Conservation (phyloP, 1,139 yeast genomes). For the Kodamaea sp. region DNA sequence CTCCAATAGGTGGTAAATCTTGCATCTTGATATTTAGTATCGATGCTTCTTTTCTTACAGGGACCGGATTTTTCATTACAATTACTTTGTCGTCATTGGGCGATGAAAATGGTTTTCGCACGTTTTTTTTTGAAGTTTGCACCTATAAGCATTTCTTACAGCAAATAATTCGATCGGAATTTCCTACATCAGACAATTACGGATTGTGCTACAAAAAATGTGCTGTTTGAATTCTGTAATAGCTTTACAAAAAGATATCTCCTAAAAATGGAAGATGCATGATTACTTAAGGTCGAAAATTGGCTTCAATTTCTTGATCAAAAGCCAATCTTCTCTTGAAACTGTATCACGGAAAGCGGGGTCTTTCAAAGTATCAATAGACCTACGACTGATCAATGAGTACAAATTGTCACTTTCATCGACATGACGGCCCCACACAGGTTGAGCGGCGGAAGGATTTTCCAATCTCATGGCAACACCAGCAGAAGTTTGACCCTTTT, state of each 20-base stretch:
- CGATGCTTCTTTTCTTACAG: neutral
- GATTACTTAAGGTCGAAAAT: constrained; percentile 70
- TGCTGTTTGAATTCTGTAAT: too few relatives aligned
- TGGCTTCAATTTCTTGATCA: constrained; percentile 85
- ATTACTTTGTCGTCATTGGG: constrained; percentile 13
- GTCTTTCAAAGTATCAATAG: constrained; percentile 96
- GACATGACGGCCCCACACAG: constrained; percentile 99
- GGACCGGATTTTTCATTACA: constrained; percentile 7
- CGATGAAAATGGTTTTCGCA: constrained; percentile 4
- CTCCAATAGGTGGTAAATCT: constrained; percentile 87
- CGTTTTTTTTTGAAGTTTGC: too few relatives aligned
- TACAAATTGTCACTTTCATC: constrained; percentile 89
- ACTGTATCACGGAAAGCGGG: constrained; percentile 96
- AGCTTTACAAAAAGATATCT: too few relatives aligned
- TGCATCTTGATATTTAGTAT: constrained; percentile 41
- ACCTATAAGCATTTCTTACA: too few relatives aligned
- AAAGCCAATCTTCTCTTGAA: constrained; percentile 91
- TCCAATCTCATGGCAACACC: constrained; percentile 99
- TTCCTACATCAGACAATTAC: too few relatives aligned
- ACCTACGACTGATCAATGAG: constrained; percentile 82
- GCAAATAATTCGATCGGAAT: too few relatives aligned
- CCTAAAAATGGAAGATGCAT: too few relatives aligned
- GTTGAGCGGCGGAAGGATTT: constrained; percentile 88
- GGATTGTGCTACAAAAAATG: too few relatives aligned
- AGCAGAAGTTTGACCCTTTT: constrained; percentile 93